Percentiles rank a stretch among this genome's conserved stretches.
phyloP scores from a whole-genome alignment of 2,329 filamentous ascomycete genomes.

The Colletotrichum salicis region DNA sequence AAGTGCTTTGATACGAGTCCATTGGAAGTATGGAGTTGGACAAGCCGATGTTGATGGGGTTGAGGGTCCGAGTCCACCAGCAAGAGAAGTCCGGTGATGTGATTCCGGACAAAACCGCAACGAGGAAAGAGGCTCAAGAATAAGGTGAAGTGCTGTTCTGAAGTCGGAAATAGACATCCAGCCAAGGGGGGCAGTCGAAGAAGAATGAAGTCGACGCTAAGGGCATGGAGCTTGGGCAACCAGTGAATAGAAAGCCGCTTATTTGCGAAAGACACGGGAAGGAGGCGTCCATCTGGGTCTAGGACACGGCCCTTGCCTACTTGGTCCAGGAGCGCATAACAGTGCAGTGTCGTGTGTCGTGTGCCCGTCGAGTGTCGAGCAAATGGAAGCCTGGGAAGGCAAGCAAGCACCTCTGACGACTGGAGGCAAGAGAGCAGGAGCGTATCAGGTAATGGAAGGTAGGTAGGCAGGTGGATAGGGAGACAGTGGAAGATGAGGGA shows the following conservation, averaged over 20 bases:
- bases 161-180: neutral
- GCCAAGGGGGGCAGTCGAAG: neutral
- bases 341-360: conserved; percentile 7
- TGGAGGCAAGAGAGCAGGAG: neutral
- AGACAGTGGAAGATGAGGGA: neutral
- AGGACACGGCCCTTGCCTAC: conserved; percentile 27
- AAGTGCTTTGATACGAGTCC: neutral
- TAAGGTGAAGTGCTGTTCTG: neutral
- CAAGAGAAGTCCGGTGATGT: neutral
- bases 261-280: neutral
- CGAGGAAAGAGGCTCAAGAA: neutral
- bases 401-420: neutral
- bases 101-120: neutral
- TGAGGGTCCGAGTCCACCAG: neutral
- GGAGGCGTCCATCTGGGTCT: neutral
- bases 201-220: neutral
- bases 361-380: neutral
- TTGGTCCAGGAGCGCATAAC: conserved; percentile 23
- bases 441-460: neutral
- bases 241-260: neutral
- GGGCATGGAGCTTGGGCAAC: neutral
- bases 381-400: neutral
- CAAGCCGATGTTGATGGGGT: neutral
- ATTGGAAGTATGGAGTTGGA: neutral
- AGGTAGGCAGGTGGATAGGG: neutral